Conservation (phyloP, 1,139 yeast genomes). For the Debaryomyces psychrophilus region DNA sequence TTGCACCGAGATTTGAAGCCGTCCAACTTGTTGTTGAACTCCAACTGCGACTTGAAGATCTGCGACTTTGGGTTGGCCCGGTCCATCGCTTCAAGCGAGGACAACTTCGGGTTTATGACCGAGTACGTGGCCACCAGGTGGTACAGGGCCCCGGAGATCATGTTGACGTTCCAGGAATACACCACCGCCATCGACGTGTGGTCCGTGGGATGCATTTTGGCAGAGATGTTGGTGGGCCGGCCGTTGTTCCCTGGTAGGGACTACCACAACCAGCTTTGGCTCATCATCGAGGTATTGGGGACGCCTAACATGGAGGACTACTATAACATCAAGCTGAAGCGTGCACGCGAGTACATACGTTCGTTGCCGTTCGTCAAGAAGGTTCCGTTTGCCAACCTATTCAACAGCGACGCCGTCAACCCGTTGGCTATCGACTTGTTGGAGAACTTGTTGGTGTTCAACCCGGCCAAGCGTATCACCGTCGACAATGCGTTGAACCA, state of each 20-base stretch:
- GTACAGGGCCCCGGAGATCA: constrained; percentile 97
- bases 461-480: constrained; percentile 64
- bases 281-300: constrained; percentile 87
- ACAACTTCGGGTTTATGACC: constrained; percentile 76
- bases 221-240: constrained; percentile 84
- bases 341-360: constrained; percentile 86
- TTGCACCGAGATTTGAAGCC: constrained; percentile 94
- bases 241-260: constrained; percentile 96
- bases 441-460: constrained; percentile 60
- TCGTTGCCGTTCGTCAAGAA: constrained; percentile 65
- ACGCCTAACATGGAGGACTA: constrained; percentile 86
- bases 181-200: constrained; percentile 95
- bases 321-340: constrained; percentile 72
- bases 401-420: constrained; percentile 35
- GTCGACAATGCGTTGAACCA: constrained; percentile 68
- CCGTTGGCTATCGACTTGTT: constrained; percentile 67
- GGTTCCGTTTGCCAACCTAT: constrained; percentile 44
- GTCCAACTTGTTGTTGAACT: constrained; percentile 78
- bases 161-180: constrained; percentile 91
- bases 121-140: constrained; percentile 97
- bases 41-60: constrained; percentile 90
- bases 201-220: constrained; percentile 95
- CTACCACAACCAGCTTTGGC: constrained; percentile 84
- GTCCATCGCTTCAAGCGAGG: constrained; percentile 33
- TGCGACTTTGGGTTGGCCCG: constrained; percentile 96